These are phyloP conservation scores for Botrytis squamosa DNA, from an alignment of 2,329 filamentous ascomycete genomes.

Conservation along the genomic window DNA sequence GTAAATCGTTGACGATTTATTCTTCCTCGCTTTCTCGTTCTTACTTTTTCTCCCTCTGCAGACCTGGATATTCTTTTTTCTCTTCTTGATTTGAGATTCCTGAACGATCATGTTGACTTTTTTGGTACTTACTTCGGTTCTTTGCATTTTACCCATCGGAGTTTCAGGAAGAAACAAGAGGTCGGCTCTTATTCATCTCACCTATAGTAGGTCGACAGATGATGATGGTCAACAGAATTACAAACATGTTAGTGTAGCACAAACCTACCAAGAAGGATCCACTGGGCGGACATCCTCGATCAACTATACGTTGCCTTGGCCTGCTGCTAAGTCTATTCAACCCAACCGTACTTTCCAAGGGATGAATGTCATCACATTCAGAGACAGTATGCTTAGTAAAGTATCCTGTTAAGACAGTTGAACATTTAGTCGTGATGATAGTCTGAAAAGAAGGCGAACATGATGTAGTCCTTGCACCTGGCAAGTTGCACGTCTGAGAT, in stretches of 20 bases:
- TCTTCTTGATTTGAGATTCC: background rate
- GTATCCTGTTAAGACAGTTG: too few relatives aligned
- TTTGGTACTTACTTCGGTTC: background rate
- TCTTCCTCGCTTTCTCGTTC: background rate
- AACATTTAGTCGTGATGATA: too few relatives aligned
- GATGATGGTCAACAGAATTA: background rate
- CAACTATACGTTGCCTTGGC: slow-evolving; percentile 23
- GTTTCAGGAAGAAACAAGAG: background rate
- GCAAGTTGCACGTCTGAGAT: too few relatives aligned
- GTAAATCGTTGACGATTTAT: slow-evolving; percentile 15
- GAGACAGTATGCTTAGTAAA: too few relatives aligned
- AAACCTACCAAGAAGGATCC: background rate
- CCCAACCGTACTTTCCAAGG: slow-evolving; percentile 24
- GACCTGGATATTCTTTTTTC: slow-evolving; percentile 10
- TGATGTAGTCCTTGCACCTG: too few relatives aligned
- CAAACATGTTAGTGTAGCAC: background rate
- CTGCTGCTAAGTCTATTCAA: slow-evolving; percentile 20
- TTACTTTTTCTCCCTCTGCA: background rate
- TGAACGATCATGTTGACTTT: background rate
- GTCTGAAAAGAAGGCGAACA: too few relatives aligned
- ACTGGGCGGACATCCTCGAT: slow-evolving; percentile 6
- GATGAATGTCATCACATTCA: too few relatives aligned
- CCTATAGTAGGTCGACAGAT: background rate
- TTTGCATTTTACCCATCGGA: background rate
- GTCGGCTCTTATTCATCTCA: background rate